phyloP scores from a whole-genome alignment of 2,329 filamentous ascomycete genomes.

The Colletotrichum sp. region DNA sequence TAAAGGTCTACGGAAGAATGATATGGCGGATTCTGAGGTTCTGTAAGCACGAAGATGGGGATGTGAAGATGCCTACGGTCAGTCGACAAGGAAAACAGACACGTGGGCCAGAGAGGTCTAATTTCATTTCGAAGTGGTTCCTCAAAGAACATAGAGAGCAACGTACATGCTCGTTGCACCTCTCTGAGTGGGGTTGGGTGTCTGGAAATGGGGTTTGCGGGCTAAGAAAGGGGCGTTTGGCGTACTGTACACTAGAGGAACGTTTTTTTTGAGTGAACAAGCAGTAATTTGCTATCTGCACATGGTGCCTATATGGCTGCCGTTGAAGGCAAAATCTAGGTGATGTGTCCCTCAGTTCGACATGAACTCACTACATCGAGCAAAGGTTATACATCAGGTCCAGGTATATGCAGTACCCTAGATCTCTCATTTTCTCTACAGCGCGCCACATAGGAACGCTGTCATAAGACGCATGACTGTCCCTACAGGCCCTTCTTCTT shows the following conservation, averaged over 20 bases:
- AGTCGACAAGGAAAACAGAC: not conserved
- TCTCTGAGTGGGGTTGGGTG: not conserved
- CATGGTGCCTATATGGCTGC: not conserved
- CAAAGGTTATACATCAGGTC: not conserved
- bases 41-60: not conserved
- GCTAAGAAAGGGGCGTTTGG: not conserved
- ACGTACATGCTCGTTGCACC: not conserved
- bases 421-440: not conserved
- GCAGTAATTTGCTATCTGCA: not conserved
- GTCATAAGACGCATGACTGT: not conserved
- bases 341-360: not conserved
- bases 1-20: not conserved
- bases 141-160: not conserved
- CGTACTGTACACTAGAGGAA: not conserved
- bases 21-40: not conserved
- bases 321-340: not conserved
- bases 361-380: not conserved
- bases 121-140: not conserved
- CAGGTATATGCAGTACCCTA: not conserved
- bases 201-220: not conserved
- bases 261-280: not conserved
- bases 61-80: not conserved
- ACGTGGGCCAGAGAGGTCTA: not conserved
- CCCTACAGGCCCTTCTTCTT: conserved; percentile 41
- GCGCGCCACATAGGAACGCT: not conserved